Base-by-base conservation (phyloP, 805 yeast species). In the Candida broadrunensis region DNA sequence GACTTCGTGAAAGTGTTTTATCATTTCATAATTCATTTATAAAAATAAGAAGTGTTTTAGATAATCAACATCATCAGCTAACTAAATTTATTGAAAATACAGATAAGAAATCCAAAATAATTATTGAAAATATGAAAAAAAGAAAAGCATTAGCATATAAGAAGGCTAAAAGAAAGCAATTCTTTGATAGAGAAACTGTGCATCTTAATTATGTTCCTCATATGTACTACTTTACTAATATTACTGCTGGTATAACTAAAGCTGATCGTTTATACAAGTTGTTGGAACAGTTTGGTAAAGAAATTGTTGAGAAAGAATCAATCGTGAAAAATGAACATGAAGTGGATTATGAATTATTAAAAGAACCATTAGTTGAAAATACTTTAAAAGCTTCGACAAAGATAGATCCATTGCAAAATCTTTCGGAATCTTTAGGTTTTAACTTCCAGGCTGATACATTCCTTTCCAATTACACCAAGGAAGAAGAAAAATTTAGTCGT, bases 221-320 rank as follows among this genome's bases (percentile, higher is more conserved):
- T 12, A 5, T 31, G 13, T 39, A 43, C 4, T 50, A 42, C 30
- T 56, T 58, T 26, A 35, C 35, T 16, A 40, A 44, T 17, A 29
- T 56, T 8, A 33, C 43, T 2, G 33, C 39, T 3, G 44, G 41
- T 19, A 44, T 55, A 19, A 23, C 41, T 6, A 40, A 43, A 6
- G 51, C 49, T 20, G 33, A 27, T 15, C 43, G 44, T 9, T 34
- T 57, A 14, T 18, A 41, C 13, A 19, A 33, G 1, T 3, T 47
- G 2, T 35, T 58, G 8, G 36, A 43, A 15, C 16, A 16, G 2
- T 59, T 61, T 60, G 64, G 64, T 3, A 56, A 54, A 31, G 48
- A 48, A 3, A 47, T 55, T 8, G 35, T 40, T 4, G 21, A 32
- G 11, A 29, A 11, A 11, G 18, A n/a, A 14, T 15, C 32, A n/a